Evolutionary conservation across 106 monocot species (phyloP), one percentile per base, ranked within the genome.

Genomic region (Posidonia australis): DNA sequence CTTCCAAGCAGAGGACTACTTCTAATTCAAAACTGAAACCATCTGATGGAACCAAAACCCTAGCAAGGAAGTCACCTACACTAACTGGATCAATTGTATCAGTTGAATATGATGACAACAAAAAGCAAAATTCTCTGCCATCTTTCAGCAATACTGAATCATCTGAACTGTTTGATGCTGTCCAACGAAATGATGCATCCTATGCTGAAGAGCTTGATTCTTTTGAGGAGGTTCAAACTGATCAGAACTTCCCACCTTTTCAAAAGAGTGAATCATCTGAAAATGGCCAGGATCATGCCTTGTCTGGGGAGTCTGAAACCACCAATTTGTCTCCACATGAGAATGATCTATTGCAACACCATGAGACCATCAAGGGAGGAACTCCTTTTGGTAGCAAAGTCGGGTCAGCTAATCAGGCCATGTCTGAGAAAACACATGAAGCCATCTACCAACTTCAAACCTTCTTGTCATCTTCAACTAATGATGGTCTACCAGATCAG

Each of bases 1-100:
- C 70, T 10, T 22, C 17, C 54, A 51, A 36, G 41, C 21, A 17
- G 54, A 79, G 74, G 49, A 59, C 0, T 61, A 2, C 44, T 5
- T 43, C 63, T 45, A 44, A 25, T 46, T 17, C 9, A 32, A n/a
- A 55, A 46, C 41, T 44, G 32, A 64, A 30, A 63, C 10, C 28
- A 17, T 18, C 18, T 44, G 55, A 47, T 46, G n/a, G n/a, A 18
- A 26, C 17, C 32, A 51, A 47, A 42, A 26, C 9, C 45, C 19
- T 21, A 48, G 64, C n/a, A 30, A 5, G 26, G 0, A 51, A 24
- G 10, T 10, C 48, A 3, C 18, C 11, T 13, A 14, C 22, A 65
- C 1, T 19, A 21, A 45, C 28, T 7, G 12, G 5, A 54, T 13
- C 21, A 2, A 1, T 24, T 46, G n/a, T 10, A 14, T 49, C 49